Evolutionary conservation across 768 basidiomycete species (phyloP).

Genomic region (Naganishia randhawae): DNA sequence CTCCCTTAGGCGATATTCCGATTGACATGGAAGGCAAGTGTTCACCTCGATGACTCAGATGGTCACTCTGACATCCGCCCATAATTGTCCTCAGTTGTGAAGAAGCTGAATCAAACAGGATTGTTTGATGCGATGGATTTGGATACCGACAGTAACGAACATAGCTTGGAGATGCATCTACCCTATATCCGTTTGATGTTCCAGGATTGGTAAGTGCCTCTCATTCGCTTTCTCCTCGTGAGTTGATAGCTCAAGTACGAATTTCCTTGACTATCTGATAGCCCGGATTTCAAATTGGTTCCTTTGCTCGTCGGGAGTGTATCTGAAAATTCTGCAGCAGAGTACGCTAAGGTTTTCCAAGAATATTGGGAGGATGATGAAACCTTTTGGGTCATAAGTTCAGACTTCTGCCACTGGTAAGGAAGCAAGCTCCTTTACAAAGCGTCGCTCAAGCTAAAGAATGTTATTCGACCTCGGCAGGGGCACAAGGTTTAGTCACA

Average conservation of each 20-base stretch:
- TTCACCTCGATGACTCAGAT: too few relatives aligned
- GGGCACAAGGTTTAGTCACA: constrained; percentile 47
- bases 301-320: constrained; percentile 78
- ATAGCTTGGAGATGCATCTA: constrained; percentile 96
- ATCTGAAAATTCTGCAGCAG: constrained; percentile 58
- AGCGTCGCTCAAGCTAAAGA: background rate
- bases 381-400: constrained; percentile 85
- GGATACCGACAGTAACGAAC: constrained; percentile 81
- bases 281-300: constrained; percentile 72
- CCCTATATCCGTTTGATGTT: constrained; percentile 56
- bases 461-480: constrained; percentile 28
- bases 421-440: constrained; percentile 32
- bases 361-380: constrained; percentile 72
- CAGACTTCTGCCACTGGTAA: constrained; percentile 97
- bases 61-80: background rate
- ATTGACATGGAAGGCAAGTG: constrained; percentile 73
- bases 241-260: background rate
- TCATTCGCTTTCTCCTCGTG: background rate
- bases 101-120: constrained; percentile 62
- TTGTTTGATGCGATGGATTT: constrained; percentile 67
- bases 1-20: constrained; percentile 76
- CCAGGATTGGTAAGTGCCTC: constrained; percentile 33
- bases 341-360: constrained; percentile 66
- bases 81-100: constrained; percentile 57
- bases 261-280: constrained; percentile 39